These are phyloP conservation scores for Skeletonema costatum DNA, from an alignment of 108 stramenopile species.

Conservation along the genomic window DNA sequence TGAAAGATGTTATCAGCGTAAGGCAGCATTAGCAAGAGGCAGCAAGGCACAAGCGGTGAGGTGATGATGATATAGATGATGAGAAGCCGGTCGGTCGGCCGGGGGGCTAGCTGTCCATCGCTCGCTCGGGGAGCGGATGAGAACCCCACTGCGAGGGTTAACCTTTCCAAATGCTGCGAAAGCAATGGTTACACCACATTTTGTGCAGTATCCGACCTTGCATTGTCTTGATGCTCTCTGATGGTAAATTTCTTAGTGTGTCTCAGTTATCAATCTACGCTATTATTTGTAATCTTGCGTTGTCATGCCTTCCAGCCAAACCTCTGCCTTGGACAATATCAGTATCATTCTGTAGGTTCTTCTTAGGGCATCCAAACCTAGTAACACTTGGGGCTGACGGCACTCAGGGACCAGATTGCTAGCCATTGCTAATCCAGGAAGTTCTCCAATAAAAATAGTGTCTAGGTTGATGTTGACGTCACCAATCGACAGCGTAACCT, in stretches of 20 bases:
- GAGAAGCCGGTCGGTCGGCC: too few relatives aligned
- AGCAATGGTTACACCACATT: too few relatives aligned
- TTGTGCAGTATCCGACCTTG: neutral
- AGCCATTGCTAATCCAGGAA: constrained; percentile 16
- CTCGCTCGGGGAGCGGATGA: too few relatives aligned
- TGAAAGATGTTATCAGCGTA: too few relatives aligned
- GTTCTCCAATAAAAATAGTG: constrained; percentile 10
- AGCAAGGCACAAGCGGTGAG: too few relatives aligned
- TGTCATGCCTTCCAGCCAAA: constrained; percentile 1
- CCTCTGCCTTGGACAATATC: neutral
- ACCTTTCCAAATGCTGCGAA: neutral
- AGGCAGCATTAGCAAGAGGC: too few relatives aligned
- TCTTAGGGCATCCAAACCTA: constrained; percentile 1
- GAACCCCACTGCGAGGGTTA: neutral
- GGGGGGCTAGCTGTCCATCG: too few relatives aligned
- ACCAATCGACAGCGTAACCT: constrained; percentile 5
- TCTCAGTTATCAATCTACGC: neutral
- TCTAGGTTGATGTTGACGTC: neutral
- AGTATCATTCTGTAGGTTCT: constrained; percentile 2
- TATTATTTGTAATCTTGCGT: neutral
- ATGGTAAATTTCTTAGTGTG: too few relatives aligned
- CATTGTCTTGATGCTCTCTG: too few relatives aligned
- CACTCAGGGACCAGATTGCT: constrained; percentile 1
- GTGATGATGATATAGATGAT: too few relatives aligned
- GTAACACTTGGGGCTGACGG: neutral